Base-by-base conservation (phyloP, 169 alveolate species). In the Plasmodium knowlesi region DNA sequence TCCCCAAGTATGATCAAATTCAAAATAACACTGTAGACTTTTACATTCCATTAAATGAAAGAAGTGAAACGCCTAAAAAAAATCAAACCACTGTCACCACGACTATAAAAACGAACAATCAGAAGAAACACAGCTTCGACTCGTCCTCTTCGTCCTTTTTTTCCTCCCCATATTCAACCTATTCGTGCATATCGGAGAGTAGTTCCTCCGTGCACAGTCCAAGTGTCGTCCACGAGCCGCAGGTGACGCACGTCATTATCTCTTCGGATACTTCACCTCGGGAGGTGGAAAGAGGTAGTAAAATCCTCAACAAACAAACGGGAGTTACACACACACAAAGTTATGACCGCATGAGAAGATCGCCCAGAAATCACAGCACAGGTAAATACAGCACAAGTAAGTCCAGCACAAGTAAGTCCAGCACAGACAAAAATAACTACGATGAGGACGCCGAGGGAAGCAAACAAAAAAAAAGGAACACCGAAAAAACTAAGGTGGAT, bases 121-220 rank as follows among this genome's bases (percentile, higher is more conserved):
- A n/a, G 71, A 82, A 82, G 22, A 71, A 85, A 19, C 78, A 73
- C 79, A 39, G 34, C 67, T 76, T 85, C 12, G 93, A 85, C 37
- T 34, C 34, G 30, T 46, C 93, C 5, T 85, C 93, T 41, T 73
- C 92, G 19, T 84, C 85, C 22, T 8, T 72, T 1, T 46, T 9
- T 28, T 72, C 78, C 9, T 84, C 84, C 28, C 22, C 74, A 3
- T 0, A 3, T 6, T 22, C 74, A 61, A n/a, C 74, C 10, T 3
- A 61, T 19, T 22, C 74, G 14, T 61, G 74, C 34, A 10, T 25
- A 8, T 61, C 74, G 32, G 74, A 61, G 16, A 61, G 74, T 14
- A 9, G 14, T 61, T 61, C 74, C n/a, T 61, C 74, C 28, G 74
- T 28, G 14, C 32, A n/a, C 5, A 0, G 14, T 61, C 32, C 74